These are phyloP conservation scores for Plasmodium vivax DNA, from an alignment of 169 alveolate genomes.

Conservation along the genomic window DNA sequence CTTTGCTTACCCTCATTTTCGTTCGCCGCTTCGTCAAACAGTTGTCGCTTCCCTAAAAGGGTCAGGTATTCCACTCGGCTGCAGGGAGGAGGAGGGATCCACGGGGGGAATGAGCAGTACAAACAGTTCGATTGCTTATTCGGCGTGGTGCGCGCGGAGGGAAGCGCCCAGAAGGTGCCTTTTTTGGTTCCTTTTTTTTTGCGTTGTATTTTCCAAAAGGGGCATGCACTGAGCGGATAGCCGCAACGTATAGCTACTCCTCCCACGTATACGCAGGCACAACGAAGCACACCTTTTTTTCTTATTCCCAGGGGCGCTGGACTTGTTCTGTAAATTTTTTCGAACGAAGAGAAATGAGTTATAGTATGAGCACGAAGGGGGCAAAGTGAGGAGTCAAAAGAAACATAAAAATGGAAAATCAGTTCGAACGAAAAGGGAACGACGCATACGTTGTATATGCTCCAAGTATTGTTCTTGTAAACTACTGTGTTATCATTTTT, in stretches of 20 bases:
- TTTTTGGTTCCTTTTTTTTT: background rate
- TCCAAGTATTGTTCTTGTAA: slow-evolving; percentile 51
- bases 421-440: background rate
- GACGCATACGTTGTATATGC: slow-evolving; percentile 19
- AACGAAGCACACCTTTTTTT: slow-evolving; percentile 34
- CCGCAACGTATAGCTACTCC: no score
- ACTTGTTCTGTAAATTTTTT: slow-evolving; percentile 25
- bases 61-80: slow-evolving; percentile 58
- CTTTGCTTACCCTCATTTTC: background rate
- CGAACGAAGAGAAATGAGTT: background rate
- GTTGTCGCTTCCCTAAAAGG: slow-evolving; percentile 20
- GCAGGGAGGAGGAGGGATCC: background rate
- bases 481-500: slow-evolving; percentile 28
- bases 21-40: background rate
- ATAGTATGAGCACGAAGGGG: background rate
- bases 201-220: background rate
- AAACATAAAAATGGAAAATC: background rate
- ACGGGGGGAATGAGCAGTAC: background rate
- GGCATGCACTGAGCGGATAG: background rate
- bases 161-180: background rate
- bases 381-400: background rate
- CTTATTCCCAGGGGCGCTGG: slow-evolving; percentile 5
- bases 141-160: background rate
- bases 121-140: background rate
- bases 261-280: background rate